Evolutionary conservation across 2,329 filamentous ascomycete species (phyloP).

Genomic region (Penicillium verrucosum): DNA sequence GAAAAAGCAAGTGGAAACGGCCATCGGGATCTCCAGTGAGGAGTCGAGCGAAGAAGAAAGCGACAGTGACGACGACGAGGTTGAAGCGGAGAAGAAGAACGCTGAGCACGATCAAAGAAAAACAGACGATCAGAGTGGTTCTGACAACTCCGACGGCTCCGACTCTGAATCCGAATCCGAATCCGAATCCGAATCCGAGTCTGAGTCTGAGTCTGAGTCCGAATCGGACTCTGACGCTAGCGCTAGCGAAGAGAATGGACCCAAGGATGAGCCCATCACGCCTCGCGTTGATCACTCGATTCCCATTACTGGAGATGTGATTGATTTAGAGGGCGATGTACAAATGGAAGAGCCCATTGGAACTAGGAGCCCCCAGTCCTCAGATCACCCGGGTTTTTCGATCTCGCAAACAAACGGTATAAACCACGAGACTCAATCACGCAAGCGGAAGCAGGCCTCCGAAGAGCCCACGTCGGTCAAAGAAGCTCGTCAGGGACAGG

Average conservation of each 20-base stretch:
- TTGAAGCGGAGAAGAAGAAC: neutral
- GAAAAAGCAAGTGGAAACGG: neutral
- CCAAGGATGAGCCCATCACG: neutral
- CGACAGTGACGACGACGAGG: neutral
- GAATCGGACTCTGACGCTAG: neutral
- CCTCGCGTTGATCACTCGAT: neutral
- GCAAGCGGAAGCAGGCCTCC: constrained; percentile 29
- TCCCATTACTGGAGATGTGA: neutral
- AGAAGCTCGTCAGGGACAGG: constrained; percentile 18
- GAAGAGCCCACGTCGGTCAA: constrained; percentile 22
- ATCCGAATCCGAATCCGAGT: neutral
- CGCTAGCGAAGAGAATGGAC: neutral
- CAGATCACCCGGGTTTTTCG: neutral
- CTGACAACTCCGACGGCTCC: neutral
- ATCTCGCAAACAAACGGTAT: neutral
- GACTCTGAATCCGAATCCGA: neutral
- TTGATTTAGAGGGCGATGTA: constrained; percentile 16
- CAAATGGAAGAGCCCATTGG: constrained; percentile 10
- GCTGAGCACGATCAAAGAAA: neutral
- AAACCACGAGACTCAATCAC: constrained; percentile 4
- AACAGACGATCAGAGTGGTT: neutral
- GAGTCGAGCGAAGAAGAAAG: neutral
- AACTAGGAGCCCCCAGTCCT: neutral
- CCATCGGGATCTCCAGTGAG: neutral
- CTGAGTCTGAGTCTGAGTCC: neutral